Percentiles rank a stretch among this genome's conserved stretches.
Conservation (phyloP, 768 basidiomycete genomes). For the Tephrocybe rancida region DNA sequence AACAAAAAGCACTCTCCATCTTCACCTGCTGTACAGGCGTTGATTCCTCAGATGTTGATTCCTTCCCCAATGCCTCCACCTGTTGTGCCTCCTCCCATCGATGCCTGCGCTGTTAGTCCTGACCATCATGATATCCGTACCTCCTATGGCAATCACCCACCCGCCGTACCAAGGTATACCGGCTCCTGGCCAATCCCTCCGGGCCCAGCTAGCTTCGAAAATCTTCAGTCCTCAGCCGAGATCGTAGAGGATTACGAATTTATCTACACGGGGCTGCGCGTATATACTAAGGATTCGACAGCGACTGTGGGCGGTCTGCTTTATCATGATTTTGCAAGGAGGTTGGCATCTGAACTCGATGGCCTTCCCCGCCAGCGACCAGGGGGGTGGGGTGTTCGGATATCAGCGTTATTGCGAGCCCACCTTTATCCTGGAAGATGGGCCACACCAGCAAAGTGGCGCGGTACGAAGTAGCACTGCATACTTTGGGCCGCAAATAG, state of each 20-base stretch:
- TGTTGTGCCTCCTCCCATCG: neutral
- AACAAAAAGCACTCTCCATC: neutral
- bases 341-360: neutral
- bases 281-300: conserved; percentile 46
- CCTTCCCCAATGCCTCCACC: neutral
- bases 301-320: conserved; percentile 30
- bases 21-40: neutral
- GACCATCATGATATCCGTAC: neutral
- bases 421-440: too few species aligned
- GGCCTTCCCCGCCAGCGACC: neutral
- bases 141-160: neutral
- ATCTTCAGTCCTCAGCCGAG: conserved; percentile 7
- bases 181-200: conserved; percentile 4
- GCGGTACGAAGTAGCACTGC: too few species aligned
- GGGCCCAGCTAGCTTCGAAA: neutral
- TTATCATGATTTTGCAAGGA: conserved; percentile 1
- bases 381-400: too few species aligned
- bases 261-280: conserved; percentile 39
- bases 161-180: conserved; percentile 1
- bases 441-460: too few species aligned
- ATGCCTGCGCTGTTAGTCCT: neutral
- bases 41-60: neutral
- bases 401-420: too few species aligned
- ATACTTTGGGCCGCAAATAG: too few species aligned
- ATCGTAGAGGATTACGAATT: conserved; percentile 35